Evolutionary conservation across 352 stramenopile species (phyloP).

Genomic region (Pythium coloratum): DNA sequence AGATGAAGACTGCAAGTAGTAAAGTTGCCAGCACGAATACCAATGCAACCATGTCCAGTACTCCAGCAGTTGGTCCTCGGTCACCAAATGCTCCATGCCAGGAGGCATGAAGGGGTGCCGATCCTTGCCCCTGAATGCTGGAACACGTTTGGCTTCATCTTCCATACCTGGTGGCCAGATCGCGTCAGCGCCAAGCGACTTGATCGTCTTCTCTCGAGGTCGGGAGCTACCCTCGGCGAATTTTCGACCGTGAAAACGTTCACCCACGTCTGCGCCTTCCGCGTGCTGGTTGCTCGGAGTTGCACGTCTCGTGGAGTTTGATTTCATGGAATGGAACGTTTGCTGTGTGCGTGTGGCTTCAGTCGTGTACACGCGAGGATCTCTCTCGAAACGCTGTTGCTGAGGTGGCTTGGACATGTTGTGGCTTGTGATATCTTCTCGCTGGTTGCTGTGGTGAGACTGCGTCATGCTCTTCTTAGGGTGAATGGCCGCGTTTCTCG

Average conservation of each 20-base stretch:
- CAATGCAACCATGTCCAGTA: constrained; percentile 73
- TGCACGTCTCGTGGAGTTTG: neutral
- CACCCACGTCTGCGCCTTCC: neutral
- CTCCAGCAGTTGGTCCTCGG: constrained; percentile 47
- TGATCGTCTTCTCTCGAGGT: neutral
- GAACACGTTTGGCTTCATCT: constrained; percentile 29
- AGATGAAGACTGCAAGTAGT: constrained; percentile 45
- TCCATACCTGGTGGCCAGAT: constrained; percentile 63
- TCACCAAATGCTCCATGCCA: constrained; percentile 54
- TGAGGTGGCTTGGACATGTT: neutral
- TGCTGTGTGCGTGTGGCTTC: neutral
- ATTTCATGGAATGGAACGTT: neutral
- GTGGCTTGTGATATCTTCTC: neutral
- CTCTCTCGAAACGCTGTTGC: neutral
- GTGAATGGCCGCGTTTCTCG: neutral
- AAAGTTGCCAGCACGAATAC: constrained; percentile 70
- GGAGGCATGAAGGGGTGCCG: constrained; percentile 41
- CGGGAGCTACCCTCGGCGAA: neutral
- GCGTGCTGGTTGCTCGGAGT: neutral
- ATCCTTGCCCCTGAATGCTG: constrained; percentile 22
- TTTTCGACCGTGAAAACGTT: neutral
- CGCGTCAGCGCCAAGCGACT: neutral
- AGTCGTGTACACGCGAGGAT: neutral
- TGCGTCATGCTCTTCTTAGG: neutral
- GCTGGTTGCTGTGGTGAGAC: neutral